These are phyloP conservation scores for Daldinia sp. DNA, from an alignment of 2,329 filamentous ascomycete species.

Conservation along the genomic window DNA sequence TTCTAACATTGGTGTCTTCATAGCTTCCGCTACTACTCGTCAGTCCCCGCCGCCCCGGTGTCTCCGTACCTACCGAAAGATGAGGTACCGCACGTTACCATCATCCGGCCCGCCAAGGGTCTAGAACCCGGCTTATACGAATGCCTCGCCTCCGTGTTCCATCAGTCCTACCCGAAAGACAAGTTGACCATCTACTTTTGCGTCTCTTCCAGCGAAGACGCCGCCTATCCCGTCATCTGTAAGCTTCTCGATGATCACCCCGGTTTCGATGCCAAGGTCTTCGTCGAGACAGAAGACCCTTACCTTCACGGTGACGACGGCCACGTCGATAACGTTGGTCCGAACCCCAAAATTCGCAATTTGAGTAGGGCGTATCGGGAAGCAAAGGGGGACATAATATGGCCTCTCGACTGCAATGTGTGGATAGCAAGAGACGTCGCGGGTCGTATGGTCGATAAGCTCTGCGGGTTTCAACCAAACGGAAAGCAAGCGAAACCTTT, in stretches of 20 bases:
- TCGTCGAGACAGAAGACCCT: constrained; percentile 85
- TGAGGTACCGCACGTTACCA: constrained; percentile 81
- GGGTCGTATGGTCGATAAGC: constrained; percentile 86
- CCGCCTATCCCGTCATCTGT: constrained; percentile 77
- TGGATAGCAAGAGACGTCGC: constrained; percentile 85
- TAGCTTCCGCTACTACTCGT: constrained; percentile 64
- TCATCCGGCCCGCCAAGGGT: constrained; percentile 93
- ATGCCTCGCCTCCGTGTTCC: constrained; percentile 86
- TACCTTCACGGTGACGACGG: constrained; percentile 64
- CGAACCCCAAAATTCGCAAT: constrained; percentile 98
- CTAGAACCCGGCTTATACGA: constrained; percentile 90
- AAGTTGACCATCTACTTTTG: constrained; percentile 86
- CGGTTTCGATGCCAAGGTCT: constrained; percentile 72
- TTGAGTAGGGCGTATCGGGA: constrained; percentile 93
- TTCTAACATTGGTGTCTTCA: constrained; percentile 6
- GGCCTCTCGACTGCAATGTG: constrained; percentile 96
- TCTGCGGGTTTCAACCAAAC: constrained; percentile 71
- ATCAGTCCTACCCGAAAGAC: constrained; percentile 78
- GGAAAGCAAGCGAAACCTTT: constrained; percentile 65
- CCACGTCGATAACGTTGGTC: constrained; percentile 71
- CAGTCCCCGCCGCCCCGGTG: constrained; percentile 56
- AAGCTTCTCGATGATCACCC: constrained; percentile 78
- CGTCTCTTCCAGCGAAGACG: constrained; percentile 76
- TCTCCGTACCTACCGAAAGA: constrained; percentile 60
- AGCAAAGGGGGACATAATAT: constrained; percentile 85